Conservation (phyloP, 2,329 filamentous ascomycete genomes). For the Exophiala bonariae region DNA sequence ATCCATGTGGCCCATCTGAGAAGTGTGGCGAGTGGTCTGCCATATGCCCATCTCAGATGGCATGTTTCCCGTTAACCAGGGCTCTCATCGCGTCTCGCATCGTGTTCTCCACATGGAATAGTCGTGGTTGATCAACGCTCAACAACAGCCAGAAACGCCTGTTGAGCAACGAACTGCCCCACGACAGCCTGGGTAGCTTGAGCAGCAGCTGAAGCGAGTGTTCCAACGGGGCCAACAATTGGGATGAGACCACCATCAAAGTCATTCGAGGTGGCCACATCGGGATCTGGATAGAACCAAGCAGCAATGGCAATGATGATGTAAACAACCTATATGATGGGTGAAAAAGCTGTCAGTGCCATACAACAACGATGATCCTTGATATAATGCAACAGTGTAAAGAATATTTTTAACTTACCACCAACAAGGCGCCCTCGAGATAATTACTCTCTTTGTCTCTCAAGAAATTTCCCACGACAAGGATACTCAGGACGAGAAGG, state of each 20-base stretch:
- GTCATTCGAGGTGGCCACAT: constrained; percentile 23
- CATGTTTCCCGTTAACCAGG: too few species aligned
- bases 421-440: constrained; percentile 78
- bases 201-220: not conserved
- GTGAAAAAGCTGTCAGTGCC: constrained; percentile 4
- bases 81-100: too few species aligned
- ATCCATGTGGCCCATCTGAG: too few species aligned
- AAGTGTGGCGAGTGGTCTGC: too few species aligned
- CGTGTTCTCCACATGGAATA: too few species aligned
- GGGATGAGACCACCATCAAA: not conserved
- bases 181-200: not conserved
- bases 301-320: constrained; percentile 62
- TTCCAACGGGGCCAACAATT: not conserved
- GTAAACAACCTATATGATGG: constrained; percentile 47
- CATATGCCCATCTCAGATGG: too few species aligned
- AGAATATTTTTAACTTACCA: constrained; percentile 53
- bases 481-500: constrained; percentile 76
- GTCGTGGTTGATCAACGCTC: too few species aligned
- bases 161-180: not conserved
- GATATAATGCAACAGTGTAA: too few species aligned
- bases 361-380: too few species aligned
- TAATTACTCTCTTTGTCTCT: constrained; percentile 89
- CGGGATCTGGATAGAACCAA: constrained; percentile 61
- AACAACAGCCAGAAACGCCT: too few species aligned
- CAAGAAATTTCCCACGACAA: constrained; percentile 85